phyloP scores from a whole-genome alignment of 1,139 yeast genomes.

The Ogataea hybrid region DNA sequence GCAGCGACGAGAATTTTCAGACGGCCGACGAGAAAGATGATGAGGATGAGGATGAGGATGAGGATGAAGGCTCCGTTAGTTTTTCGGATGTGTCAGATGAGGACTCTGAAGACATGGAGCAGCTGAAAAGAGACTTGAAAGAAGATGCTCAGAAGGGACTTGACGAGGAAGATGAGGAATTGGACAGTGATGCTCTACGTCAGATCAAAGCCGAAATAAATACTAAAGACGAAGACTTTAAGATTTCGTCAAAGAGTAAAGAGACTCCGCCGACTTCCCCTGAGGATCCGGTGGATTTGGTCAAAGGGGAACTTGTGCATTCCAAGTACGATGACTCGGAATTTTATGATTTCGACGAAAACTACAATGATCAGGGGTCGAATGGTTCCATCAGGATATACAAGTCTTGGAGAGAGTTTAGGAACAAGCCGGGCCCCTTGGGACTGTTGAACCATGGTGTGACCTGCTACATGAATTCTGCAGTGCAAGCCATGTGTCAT shows the following conservation, averaged over 20 bases:
- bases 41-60: too few species aligned
- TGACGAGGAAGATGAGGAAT: constrained; percentile 31
- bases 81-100: constrained; percentile 25
- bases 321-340: constrained; percentile 29
- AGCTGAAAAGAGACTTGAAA: constrained; percentile 35
- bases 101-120: constrained; percentile 25
- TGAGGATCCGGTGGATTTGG: constrained; percentile 34
- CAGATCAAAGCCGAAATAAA: constrained; percentile 14
- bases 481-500: constrained; percentile 86
- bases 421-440: constrained; percentile 48
- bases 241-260: constrained; percentile 7
- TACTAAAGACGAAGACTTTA: constrained; percentile 10
- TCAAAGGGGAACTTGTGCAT: constrained; percentile 17
- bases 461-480: constrained; percentile 95
- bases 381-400: constrained; percentile 51
- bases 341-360: constrained; percentile 53
- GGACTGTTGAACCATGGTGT: constrained; percentile 92
- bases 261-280: constrained; percentile 47
- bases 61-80: constrained; percentile 3
- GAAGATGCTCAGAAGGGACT: constrained; percentile 17
- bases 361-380: constrained; percentile 54
- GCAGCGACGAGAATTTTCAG: constrained; percentile 31
- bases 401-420: constrained; percentile 60
- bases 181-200: constrained; percentile 12
- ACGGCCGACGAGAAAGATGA: constrained; percentile 24